Evolutionary conservation across 768 basidiomycete species (phyloP), one percentile per base, ranked within the genome.

Genomic region (Thelephora aurantiotincta): DNA sequence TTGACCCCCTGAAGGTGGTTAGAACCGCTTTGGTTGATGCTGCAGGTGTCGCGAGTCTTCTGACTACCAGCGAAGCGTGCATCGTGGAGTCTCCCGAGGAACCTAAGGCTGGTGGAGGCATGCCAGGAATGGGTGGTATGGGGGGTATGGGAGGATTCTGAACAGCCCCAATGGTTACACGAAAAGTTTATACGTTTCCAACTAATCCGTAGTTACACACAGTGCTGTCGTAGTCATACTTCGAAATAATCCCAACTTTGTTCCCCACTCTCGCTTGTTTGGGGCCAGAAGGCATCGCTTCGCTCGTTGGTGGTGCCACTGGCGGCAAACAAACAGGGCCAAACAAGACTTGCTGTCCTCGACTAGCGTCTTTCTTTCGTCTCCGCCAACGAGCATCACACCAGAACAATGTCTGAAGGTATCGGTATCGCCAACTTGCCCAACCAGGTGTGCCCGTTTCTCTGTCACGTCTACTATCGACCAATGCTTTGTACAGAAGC

Each of bases 361-460:
- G 26, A 30, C 26, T 9, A 30, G 4, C 26, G 9, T 9, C 26
- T 30, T 30, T 30, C 9, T 9, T 30, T 30, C 5, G 26, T 30
- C 26, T 30, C 26, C 4, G 26, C 9, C 26, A 30, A 30, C 26
- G 26, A 30, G 9, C 26, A 30, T 30, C 26, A 30, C 9, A 30
- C 26, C 4, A 30, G 26, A 30, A 30, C 55, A 44, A 55, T 57
- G 48, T 72, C 72, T 51, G 84, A 87, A 65, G 87, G 88, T 53
- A 89, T 91, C 64, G 90, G 90, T 54, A 92, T 93, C 60, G 87
- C 90, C 61, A 97, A 97, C 71, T 74, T 99, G 56, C 96, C 94
- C 45, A 98, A 97, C 75, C 96, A 98, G 78, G 92, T 92, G 44
- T 52, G 75, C 60, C 36, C 58, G 58, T 50, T 48, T 35, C 22